These are phyloP conservation scores for Ceratobasidium sp. DNA, from an alignment of 1,284 basidiomycete genomes.

Conservation along the genomic window DNA sequence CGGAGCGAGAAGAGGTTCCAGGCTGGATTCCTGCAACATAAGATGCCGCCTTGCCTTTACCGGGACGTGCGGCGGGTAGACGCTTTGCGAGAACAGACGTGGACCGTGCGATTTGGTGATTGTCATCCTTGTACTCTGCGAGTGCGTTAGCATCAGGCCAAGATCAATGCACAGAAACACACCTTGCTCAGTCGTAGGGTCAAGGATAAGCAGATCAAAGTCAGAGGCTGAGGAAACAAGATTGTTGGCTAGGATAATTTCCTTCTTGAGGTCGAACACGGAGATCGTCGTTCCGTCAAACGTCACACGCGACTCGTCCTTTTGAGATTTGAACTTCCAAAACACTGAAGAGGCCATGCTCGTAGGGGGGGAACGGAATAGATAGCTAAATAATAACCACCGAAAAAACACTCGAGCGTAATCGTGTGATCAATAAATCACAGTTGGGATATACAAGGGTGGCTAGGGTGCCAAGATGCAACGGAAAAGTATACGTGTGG, in stretches of 20 bases:
- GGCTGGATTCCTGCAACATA: conserved; percentile 72
- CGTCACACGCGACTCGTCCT: conserved; percentile 93
- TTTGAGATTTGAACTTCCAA: conserved; percentile 98
- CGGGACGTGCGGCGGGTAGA: conserved; percentile 84
- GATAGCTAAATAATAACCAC: conserved; percentile 43
- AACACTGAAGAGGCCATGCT: conserved; percentile 94
- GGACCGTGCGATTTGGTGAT: conserved; percentile 91
- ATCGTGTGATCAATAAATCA: conserved; percentile 43
- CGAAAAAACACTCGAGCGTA: conserved; percentile 42
- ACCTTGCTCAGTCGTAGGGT: conserved; percentile 91
- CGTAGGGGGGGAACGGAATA: conserved; percentile 32
- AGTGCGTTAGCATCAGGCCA: conserved; percentile 15
- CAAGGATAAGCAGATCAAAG: conserved; percentile 93
- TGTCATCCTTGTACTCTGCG: conserved; percentile 93
- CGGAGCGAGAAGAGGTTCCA: conserved; percentile 45
- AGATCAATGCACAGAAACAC: conserved; percentile 52
- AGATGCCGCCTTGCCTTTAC: conserved; percentile 92
- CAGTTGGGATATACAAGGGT: conserved; percentile 37
- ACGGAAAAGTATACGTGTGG: conserved; percentile 10
- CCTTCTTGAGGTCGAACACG: conserved; percentile 98
- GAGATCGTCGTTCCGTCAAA: conserved; percentile 99
- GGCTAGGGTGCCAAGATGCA: conserved; percentile 5
- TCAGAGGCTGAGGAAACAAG: conserved; percentile 92
- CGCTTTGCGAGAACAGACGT: conserved; percentile 95
- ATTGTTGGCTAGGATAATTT: conserved; percentile 96